phyloP scores from a whole-genome alignment of 805 yeast species.

The Wickerhamomyces silvicola region DNA sequence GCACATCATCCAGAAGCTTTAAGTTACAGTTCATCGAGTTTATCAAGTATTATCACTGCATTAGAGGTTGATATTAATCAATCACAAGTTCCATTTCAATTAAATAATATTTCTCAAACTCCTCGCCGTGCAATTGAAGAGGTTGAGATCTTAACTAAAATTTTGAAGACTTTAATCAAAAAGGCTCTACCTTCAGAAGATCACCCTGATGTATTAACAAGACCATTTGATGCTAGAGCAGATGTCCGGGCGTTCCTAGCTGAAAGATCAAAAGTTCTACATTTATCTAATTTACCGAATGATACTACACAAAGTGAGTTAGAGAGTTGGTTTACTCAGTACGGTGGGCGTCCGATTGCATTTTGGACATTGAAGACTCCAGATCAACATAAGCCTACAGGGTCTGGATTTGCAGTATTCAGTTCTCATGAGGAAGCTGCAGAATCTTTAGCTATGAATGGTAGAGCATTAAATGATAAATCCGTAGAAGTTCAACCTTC shows the following conservation, averaged over 20 bases:
- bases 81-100: slow-evolving; percentile 15
- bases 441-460: slow-evolving; percentile 73
- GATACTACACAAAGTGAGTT: slow-evolving; percentile 89
- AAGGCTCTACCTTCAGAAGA: slow-evolving; percentile 42
- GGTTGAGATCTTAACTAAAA: slow-evolving; percentile 36
- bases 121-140: slow-evolving; percentile 41
- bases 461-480: slow-evolving; percentile 65
- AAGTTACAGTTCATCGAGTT: slow-evolving; percentile 23
- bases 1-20: slow-evolving; percentile 48
- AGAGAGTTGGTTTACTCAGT: slow-evolving; percentile 86
- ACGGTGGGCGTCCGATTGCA: slow-evolving; percentile 80
- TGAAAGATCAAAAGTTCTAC: slow-evolving; percentile 75
- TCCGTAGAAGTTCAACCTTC: slow-evolving; percentile 86
- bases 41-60: slow-evolving; percentile 23
- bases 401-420: slow-evolving; percentile 82
- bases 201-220: slow-evolving; percentile 50
- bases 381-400: slow-evolving; percentile 42
- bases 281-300: slow-evolving; percentile 69
- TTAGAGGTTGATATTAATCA: slow-evolving; percentile 20
- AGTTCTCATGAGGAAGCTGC: slow-evolving; percentile 80
- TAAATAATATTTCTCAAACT: slow-evolving; percentile 11
- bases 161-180: slow-evolving; percentile 40
- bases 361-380: slow-evolving; percentile 81
- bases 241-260: slow-evolving; percentile 61
- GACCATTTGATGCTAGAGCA: slow-evolving; percentile 71